A percentile compares a stretch with the other conserved stretches of the same genome.
Evolutionary conservation across 768 basidiomycete species (phyloP).

Genomic region (Cystobasidium ongulense): DNA sequence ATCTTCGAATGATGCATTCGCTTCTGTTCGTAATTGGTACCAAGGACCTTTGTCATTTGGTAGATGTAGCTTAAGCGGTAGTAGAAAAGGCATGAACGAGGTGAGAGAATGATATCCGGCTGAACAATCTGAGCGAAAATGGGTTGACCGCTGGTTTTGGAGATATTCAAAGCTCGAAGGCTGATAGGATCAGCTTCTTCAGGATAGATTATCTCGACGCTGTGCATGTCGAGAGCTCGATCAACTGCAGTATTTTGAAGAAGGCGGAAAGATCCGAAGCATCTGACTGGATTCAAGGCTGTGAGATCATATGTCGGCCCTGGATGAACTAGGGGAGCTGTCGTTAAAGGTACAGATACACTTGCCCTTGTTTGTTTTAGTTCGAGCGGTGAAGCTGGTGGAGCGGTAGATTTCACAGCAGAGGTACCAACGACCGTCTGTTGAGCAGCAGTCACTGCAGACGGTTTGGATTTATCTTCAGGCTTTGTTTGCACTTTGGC

Average conservation of each 20-base stretch:
- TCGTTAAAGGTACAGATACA: neutral
- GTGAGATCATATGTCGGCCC: neutral
- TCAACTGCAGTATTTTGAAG: conserved; percentile 3
- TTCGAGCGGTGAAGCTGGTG: neutral
- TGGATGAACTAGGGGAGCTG: neutral
- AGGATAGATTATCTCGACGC: conserved; percentile 12
- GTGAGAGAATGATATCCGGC: conserved; percentile 16
- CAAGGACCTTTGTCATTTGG: neutral
- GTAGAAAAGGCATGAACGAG: conserved; percentile 10
- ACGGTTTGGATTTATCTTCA: neutral
- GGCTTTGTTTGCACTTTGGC: neutral
- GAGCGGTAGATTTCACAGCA: neutral
- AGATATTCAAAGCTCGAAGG: neutral
- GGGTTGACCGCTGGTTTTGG: neutral
- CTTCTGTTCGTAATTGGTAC: neutral
- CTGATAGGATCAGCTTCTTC: neutral
- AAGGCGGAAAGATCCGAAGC: conserved; percentile 15
- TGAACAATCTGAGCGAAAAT: neutral
- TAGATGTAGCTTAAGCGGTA: neutral
- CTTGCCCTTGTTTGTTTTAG: neutral
- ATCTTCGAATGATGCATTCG: neutral
- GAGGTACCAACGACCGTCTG: neutral
- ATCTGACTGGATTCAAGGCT: neutral
- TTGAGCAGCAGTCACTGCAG: neutral
- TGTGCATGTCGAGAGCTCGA: neutral